phyloP scores from a whole-genome alignment of 176 grass and related monocot species.

The Oryza glumipatula region DNA sequence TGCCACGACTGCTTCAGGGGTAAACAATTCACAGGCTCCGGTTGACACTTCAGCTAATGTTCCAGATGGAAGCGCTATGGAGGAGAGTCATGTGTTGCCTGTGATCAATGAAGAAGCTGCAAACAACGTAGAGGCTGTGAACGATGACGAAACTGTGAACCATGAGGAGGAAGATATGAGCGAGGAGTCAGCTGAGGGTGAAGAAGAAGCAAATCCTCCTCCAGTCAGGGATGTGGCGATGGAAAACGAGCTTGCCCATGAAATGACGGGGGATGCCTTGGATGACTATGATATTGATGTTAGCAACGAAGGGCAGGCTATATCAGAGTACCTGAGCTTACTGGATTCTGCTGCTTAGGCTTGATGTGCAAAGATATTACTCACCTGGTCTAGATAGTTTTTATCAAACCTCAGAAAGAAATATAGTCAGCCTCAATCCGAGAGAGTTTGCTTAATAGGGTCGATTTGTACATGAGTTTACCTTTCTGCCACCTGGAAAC shows the following conservation, averaged over 20 bases:
- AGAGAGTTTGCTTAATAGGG: conserved; percentile 11
- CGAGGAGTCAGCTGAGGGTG: conserved; percentile 18
- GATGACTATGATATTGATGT: conserved; percentile 92
- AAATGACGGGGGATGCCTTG: conserved; percentile 70
- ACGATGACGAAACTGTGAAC: conserved; percentile 18
- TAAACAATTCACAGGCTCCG: conserved; percentile 23
- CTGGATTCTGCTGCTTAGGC: conserved; percentile 55
- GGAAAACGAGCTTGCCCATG: conserved; percentile 77
- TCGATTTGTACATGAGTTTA: conserved; percentile 44
- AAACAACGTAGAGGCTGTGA: background rate
- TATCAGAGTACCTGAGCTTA: conserved; percentile 74
- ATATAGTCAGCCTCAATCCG: conserved; percentile 5
- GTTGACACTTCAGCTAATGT: conserved; percentile 27
- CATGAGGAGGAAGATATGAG: conserved; percentile 23
- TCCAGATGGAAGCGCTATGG: conserved; percentile 32
- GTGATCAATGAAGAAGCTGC: conserved; percentile 17
- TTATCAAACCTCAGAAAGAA: background rate
- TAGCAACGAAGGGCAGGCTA: conserved; percentile 72
- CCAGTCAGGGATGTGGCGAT: conserved; percentile 56
- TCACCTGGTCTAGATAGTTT: background rate
- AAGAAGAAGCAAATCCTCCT: conserved; percentile 16
- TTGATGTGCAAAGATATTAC: conserved; percentile 12
- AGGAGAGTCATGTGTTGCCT: conserved; percentile 4
- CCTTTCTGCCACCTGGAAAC: background rate
- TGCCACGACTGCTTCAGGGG: conserved; percentile 26